A percentile compares a stretch with the other conserved stretches of the same genome.
These are phyloP conservation scores for Trametes sp. DNA, from an alignment of 1,284 basidiomycete genomes.

Conservation along the genomic window DNA sequence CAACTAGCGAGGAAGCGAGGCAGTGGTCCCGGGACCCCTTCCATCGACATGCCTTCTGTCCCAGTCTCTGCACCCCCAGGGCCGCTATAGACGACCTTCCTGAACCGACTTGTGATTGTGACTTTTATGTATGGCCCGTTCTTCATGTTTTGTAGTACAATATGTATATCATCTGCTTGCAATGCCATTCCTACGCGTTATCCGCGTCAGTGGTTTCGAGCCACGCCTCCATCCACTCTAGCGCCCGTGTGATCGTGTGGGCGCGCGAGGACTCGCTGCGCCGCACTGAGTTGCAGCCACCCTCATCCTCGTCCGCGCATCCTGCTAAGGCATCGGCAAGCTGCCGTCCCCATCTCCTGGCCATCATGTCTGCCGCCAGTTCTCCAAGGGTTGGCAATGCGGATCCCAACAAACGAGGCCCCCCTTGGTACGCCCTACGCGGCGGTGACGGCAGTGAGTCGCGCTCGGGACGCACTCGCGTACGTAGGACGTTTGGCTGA, in stretches of 20 bases:
- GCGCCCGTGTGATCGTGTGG: constrained; percentile 15
- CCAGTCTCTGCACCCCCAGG: constrained; percentile 20
- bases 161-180: constrained; percentile 7
- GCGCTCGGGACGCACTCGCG: not conserved
- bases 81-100: not conserved
- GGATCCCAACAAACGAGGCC: constrained; percentile 25
- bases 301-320: not conserved
- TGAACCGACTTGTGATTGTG: not conserved
- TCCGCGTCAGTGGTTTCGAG: not conserved
- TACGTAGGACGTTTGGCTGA: not conserved
- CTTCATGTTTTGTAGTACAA: not conserved
- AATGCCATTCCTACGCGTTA: not conserved
- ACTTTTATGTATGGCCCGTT: not conserved
- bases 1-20: constrained; percentile 28
- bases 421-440: constrained; percentile 31
- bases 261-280: constrained; percentile 3
- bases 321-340: not conserved
- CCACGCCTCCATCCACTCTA: constrained; percentile 2
- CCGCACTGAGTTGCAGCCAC: constrained; percentile 10
- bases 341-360: not conserved
- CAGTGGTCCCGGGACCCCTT: constrained; percentile 28
- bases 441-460: constrained; percentile 33
- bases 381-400: constrained; percentile 27
- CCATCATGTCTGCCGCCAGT: constrained; percentile 31
- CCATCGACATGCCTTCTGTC: constrained; percentile 19